phyloP scores from a whole-genome alignment of 2,329 filamentous ascomycete genomes.

The Beauveria caledonica region DNA sequence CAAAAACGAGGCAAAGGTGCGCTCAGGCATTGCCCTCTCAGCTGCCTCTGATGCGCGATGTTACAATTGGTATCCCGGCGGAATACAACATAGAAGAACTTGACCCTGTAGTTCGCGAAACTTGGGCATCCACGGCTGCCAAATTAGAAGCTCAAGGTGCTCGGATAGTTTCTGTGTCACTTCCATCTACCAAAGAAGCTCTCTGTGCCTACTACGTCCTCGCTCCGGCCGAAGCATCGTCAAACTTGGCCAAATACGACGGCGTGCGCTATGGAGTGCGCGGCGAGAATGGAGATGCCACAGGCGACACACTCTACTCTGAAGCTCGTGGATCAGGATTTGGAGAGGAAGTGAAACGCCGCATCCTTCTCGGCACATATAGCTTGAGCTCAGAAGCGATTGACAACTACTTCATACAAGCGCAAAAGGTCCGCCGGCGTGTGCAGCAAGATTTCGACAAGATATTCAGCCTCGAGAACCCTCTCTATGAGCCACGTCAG shows the following conservation, averaged over 20 bases:
- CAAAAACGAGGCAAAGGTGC: conserved; percentile 44
- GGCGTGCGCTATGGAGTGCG: conserved; percentile 82
- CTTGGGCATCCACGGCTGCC: conserved; percentile 59
- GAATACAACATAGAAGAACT: conserved; percentile 90
- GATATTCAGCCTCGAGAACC: conserved; percentile 64
- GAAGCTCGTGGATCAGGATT: conserved; percentile 66
- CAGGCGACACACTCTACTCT: conserved; percentile 63
- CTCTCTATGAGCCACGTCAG: conserved; percentile 46
- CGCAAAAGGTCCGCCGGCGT: conserved; percentile 75
- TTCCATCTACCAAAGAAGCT: conserved; percentile 77
- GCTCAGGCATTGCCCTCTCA: conserved; percentile 20
- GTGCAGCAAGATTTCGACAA: conserved; percentile 81
- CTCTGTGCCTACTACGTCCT: conserved; percentile 93
- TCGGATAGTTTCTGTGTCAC: conserved; percentile 63
- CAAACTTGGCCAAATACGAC: conserved; percentile 94
- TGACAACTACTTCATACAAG: conserved; percentile 94
- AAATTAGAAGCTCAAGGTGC: conserved; percentile 58
- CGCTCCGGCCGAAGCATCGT: conserved; percentile 89
- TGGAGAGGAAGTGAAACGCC: conserved; percentile 74
- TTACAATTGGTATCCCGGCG: conserved; percentile 50
- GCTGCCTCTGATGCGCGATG: conserved; percentile 20
- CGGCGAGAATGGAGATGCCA: conserved; percentile 41
- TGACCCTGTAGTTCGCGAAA: conserved; percentile 54
- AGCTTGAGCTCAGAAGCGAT: conserved; percentile 83
- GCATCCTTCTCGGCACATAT: conserved; percentile 85